These are phyloP conservation scores for Dryas alaskensis DNA, from an alignment of 306 rosid species.

Conservation along the genomic window DNA sequence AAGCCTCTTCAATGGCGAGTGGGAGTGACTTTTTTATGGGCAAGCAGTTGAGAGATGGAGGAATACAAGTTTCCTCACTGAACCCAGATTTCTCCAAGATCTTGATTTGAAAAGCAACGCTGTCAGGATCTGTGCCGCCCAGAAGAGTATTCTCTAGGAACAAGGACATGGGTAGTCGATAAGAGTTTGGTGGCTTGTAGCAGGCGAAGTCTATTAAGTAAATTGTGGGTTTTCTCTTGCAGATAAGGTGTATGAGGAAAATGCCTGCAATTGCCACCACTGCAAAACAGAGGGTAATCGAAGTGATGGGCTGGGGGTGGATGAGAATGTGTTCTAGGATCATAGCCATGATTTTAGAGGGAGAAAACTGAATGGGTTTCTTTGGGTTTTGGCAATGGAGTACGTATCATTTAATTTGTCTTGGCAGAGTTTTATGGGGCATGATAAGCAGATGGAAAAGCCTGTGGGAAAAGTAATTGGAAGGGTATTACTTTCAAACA, in stretches of 20 bases:
- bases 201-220: conserved; percentile 45
- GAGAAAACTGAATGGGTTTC: background rate
- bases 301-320: background rate
- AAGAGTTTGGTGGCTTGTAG: conserved; percentile 39
- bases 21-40: conserved; percentile 34
- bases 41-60: conserved; percentile 39
- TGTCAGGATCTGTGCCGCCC: conserved; percentile 37
- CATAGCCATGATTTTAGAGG: background rate
- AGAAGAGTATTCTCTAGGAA: conserved; percentile 35
- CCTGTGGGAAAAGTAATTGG: background rate
- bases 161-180: conserved; percentile 40
- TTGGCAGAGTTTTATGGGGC: background rate
- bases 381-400: too few relatives aligned
- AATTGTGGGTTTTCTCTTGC: conserved; percentile 27
- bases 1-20: conserved; percentile 49
- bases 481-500: background rate
- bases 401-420: too few relatives aligned
- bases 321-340: background rate
- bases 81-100: conserved; percentile 56
- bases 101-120: conserved; percentile 47
- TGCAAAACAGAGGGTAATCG: background rate
- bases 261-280: background rate
- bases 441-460: background rate
- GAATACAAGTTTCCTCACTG: conserved; percentile 48
- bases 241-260: background rate